Base-by-base conservation (phyloP, 2,329 filamentous ascomycete genomes). In the Beauveria medogensis region DNA sequence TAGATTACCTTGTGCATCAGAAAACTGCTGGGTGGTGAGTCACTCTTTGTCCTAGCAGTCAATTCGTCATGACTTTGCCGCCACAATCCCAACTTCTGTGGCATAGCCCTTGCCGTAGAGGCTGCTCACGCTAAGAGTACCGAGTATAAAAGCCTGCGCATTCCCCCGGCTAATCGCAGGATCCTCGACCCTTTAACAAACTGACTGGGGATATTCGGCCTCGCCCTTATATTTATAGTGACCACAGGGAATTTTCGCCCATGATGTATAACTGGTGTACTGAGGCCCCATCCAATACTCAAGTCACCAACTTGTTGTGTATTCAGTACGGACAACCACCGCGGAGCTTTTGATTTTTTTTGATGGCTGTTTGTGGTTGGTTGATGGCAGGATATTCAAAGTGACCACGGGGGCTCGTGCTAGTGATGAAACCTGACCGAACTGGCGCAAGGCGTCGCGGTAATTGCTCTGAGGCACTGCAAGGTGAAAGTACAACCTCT, bases 381-480 rank as follows among this genome's bases (percentile, higher is more conserved):
- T 59, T 59, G 46, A 52, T 51, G 37, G 55, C 24, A 51, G 46
- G 47, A 59, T 10, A 58, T 51, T 52, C n/a, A 2, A 44, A 59
- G 24, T 37, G 4, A 59, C 56, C 56, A 59, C 56, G 24, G 56
- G 56, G 48, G 46, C 56, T 34, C 37, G 56, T 53, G 56, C 56
- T 48, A 53, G 47, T 59, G 56, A 59, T 59, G 55, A 59, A 24
- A 51, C 37, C 46, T 59, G 55, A 59, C 55, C 55, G 55, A 52
- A 52, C 55, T 46, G 46, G 55, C 55, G 55, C 47, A 59, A 59
- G 55, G 46, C 55, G 55, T 52, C 40, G 55, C 55, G 55, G 47
- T 59, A 59, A 18, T 59, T 59, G 22, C 55, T 59, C 55, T 52
- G 55, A 59, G 55, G 55, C 55, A 59, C 46, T 58, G 7, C 18